Conservation (phyloP, 257 asterid genomes). For the Handroanthus guayacan region DNA sequence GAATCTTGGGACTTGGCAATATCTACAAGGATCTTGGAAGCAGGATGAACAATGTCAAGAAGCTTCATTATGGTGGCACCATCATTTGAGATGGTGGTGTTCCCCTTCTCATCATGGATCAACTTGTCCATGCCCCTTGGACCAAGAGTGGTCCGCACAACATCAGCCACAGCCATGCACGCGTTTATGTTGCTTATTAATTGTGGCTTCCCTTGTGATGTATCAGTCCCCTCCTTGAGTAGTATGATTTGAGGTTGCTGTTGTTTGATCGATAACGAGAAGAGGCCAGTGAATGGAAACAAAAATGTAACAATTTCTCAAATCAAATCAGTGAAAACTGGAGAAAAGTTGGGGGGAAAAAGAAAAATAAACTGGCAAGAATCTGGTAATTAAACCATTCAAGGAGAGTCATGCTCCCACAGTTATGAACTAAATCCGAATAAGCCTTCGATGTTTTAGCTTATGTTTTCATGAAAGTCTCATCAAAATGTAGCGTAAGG, state of each 20-base stretch:
- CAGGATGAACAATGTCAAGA: conserved; percentile 97
- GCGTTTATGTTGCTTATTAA: conserved; percentile 95
- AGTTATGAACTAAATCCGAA: background rate
- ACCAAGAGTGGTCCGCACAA: conserved; percentile 90
- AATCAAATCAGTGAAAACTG: background rate
- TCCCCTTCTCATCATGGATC: conserved; percentile 99
- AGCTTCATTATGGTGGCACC: conserved; percentile 99
- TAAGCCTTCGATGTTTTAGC: background rate
- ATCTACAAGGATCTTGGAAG: conserved; percentile 97
- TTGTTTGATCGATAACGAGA: conserved; percentile 28
- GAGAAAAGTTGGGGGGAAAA: background rate
- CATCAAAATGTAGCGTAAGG: background rate
- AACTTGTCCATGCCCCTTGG: conserved; percentile 99
- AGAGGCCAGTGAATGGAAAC: conserved; percentile 4
- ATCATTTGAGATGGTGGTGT: conserved; percentile 94
- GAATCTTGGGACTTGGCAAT: conserved; percentile 99
- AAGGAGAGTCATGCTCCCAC: background rate
- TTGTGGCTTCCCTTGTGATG: conserved; percentile 98
- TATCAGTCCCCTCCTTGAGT: conserved; percentile 98
- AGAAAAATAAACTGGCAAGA: background rate
- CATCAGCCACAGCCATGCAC: conserved; percentile 88
- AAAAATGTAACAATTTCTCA: background rate
- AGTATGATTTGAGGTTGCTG: conserved; percentile 99
- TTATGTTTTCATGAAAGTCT: background rate
- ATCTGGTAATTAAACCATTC: background rate